These are phyloP conservation scores for Ogataea zsoltii DNA, from an alignment of 805 yeast species.

Conservation along the genomic window DNA sequence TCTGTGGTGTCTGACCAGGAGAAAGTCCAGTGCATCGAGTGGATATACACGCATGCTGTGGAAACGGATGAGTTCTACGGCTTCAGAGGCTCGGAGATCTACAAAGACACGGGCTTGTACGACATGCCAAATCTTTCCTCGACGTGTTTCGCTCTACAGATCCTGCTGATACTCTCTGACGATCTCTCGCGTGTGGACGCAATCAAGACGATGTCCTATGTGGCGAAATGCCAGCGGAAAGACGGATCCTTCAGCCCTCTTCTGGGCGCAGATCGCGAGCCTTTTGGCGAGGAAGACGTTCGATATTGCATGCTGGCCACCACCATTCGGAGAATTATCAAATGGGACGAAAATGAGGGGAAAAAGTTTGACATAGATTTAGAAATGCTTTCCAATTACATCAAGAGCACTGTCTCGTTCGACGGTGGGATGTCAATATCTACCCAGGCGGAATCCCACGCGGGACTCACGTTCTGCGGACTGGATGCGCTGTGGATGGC, in stretches of 20 bases:
- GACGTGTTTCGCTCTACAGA: slow-evolving; percentile 72
- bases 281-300: slow-evolving; percentile 66
- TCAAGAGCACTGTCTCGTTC: slow-evolving; percentile 38
- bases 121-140: slow-evolving; percentile 71
- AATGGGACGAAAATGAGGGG: slow-evolving; percentile 21
- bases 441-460: slow-evolving; percentile 64
- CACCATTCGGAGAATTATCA: slow-evolving; percentile 54
- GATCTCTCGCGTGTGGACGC: slow-evolving; percentile 42
- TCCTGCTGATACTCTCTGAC: slow-evolving; percentile 51
- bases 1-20: slow-evolving; percentile 31
- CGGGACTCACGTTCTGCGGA: slow-evolving; percentile 87
- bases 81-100: slow-evolving; percentile 60
- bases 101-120: slow-evolving; percentile 37
- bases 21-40: slow-evolving; percentile 35
- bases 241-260: slow-evolving; percentile 60
- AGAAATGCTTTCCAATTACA: slow-evolving; percentile 38
- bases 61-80: slow-evolving; percentile 39
- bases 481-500: slow-evolving; percentile 56
- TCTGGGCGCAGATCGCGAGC: slow-evolving; percentile 34
- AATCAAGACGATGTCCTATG: slow-evolving; percentile 49
- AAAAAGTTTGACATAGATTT: slow-evolving; percentile 44
- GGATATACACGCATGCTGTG: slow-evolving; percentile 51
- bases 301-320: slow-evolving; percentile 75
- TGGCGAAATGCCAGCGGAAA: slow-evolving; percentile 58
- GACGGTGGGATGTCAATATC: slow-evolving; percentile 75